Evolutionary conservation across 108 stramenopile genomes (phyloP).

Genomic region (Nitzschia inconspicua): DNA sequence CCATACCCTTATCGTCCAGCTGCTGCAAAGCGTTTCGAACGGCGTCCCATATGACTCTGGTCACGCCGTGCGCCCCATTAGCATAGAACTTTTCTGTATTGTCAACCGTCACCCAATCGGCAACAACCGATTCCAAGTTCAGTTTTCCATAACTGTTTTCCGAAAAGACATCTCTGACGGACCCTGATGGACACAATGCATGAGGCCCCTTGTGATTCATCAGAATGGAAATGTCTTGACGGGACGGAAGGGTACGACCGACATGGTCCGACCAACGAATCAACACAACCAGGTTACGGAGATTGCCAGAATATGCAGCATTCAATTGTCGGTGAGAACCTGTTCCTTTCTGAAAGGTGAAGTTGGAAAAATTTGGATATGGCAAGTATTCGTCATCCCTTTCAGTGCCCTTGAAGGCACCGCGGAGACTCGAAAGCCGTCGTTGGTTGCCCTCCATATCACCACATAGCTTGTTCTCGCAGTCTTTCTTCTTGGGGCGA

Average conservation of each 20-base stretch:
- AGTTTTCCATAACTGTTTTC: constrained; percentile 34
- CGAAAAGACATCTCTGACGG: constrained; percentile 25
- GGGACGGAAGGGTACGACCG: constrained; percentile 31
- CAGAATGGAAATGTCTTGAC: constrained; percentile 33
- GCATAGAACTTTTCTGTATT: constrained; percentile 25
- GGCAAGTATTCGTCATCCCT: too few species aligned
- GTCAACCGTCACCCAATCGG: constrained; percentile 17
- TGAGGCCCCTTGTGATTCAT: constrained; percentile 34
- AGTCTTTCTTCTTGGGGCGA: constrained; percentile 1
- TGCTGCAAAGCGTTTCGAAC: constrained; percentile 9
- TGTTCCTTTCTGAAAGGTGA: too few species aligned
- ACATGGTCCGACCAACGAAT: constrained; percentile 54
- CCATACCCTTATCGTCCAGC: constrained; percentile 10
- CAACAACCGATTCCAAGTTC: constrained; percentile 21
- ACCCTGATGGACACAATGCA: constrained; percentile 38
- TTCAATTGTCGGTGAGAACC: too few species aligned
- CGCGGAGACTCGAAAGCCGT: too few species aligned
- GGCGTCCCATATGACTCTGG: constrained; percentile 8
- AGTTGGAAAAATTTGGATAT: too few species aligned
- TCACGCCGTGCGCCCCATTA: background rate
- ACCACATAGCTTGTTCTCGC: background rate
- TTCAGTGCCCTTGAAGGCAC: too few species aligned
- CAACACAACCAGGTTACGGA: constrained; percentile 41
- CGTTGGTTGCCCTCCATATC: background rate
- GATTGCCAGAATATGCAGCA: too few species aligned